These are phyloP conservation scores for Guillardia theta DNA, from an alignment of 78 protist species.

Conservation along the genomic window DNA sequence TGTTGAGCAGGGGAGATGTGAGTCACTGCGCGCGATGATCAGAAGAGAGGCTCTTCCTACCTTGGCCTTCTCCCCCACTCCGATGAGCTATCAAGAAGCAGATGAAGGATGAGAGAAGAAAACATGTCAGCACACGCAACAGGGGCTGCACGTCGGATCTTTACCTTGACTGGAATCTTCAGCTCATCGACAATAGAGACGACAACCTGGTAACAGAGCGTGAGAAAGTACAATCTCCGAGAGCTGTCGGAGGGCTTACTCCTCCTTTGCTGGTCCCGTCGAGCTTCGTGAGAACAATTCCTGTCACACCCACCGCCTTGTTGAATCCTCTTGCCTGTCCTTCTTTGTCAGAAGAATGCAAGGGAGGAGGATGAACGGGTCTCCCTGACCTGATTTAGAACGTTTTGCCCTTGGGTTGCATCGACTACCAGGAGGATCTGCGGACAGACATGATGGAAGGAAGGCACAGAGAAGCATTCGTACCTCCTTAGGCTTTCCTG, in stretches of 20 bases:
- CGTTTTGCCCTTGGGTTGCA: background rate
- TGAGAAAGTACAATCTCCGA: background rate
- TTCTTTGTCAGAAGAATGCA: background rate
- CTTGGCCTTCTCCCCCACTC: background rate
- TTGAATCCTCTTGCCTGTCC: background rate
- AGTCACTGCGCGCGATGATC: too few species aligned
- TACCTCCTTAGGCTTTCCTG: background rate
- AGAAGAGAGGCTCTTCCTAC: too few species aligned
- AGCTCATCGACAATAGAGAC: background rate
- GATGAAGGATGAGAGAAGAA: too few species aligned
- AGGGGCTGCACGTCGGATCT: too few species aligned
- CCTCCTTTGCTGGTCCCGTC: background rate
- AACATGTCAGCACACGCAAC: too few species aligned
- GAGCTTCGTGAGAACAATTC: background rate
- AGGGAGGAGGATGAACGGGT: background rate
- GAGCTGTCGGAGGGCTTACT: background rate
- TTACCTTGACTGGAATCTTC: background rate
- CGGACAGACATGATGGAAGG: too few species aligned
- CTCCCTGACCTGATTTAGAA: background rate
- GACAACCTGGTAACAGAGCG: background rate
- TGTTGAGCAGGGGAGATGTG: too few species aligned
- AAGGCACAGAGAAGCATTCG: too few species aligned
- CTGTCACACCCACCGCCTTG: conserved; percentile 18
- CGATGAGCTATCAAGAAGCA: too few species aligned
- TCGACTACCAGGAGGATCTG: background rate